Evolutionary conservation across 2,329 filamentous ascomycete genomes (phyloP).

Genomic region (Amylocarpus encephaloides): DNA sequence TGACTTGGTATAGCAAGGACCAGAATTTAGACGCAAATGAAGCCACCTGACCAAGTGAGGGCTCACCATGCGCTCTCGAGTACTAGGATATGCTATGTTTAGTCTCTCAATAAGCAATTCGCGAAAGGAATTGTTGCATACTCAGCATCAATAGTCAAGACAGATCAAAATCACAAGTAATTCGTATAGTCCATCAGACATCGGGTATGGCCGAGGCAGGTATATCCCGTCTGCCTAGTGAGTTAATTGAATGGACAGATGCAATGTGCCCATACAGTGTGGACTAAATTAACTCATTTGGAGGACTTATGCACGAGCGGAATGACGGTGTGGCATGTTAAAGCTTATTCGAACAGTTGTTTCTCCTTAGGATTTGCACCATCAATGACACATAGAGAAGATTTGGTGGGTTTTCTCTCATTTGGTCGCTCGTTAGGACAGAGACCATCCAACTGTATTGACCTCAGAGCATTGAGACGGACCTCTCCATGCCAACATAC

Average conservation of each 20-base stretch:
- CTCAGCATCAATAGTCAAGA: neutral
- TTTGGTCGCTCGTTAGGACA: no score
- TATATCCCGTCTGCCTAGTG: neutral
- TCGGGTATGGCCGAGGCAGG: neutral
- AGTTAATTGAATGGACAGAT: neutral
- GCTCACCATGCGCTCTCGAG: neutral
- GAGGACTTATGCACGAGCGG: neutral
- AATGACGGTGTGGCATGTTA: no score
- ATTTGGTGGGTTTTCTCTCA: no score
- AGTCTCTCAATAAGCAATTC: neutral
- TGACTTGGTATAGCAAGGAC: neutral
- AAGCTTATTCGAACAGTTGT: no score
- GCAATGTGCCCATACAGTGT: neutral
- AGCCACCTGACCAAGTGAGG: neutral
- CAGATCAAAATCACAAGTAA: neutral
- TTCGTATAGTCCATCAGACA: neutral
- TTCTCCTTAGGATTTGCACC: no score
- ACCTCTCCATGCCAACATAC: no score
- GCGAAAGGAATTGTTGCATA: neutral
- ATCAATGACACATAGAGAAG: no score
- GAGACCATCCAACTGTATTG: no score
- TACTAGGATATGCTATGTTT: neutral
- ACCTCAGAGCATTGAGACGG: no score
- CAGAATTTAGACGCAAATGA: slow-evolving; percentile 4
- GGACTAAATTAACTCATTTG: neutral